phyloP scores from a whole-genome alignment of 1,284 basidiomycete genomes.

The Cutaneotrichosporon dermatis region DNA sequence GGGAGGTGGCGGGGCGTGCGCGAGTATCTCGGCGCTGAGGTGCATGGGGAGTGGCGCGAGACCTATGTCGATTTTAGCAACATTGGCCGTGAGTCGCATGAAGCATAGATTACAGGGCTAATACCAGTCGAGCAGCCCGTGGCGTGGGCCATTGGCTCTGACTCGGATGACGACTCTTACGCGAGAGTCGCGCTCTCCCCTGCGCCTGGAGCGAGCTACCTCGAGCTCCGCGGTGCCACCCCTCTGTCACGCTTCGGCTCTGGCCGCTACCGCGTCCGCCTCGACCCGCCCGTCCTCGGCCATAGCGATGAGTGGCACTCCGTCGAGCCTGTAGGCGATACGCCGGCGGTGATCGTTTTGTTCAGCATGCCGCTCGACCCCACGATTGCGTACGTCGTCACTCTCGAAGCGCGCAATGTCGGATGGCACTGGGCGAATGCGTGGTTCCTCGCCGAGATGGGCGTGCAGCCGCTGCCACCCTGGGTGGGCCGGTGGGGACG shows the following conservation, averaged over 20 bases:
- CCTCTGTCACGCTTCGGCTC: background rate
- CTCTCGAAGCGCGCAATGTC: background rate
- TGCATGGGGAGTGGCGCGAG: background rate
- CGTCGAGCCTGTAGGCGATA: background rate
- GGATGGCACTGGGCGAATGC: background rate
- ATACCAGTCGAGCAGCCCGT: background rate
- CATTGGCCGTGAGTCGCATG: background rate
- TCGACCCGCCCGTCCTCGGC: background rate
- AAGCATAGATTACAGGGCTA: background rate
- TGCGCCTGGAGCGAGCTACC: background rate
- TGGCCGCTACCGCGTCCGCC: background rate
- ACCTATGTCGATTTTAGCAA: background rate
- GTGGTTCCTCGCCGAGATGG: slow-evolving; percentile 3
- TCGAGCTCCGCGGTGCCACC: background rate
- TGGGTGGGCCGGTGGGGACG: background rate
- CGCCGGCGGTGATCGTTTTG: background rate
- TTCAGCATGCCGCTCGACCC: background rate
- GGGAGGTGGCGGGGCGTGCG: background rate
- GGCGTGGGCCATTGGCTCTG: background rate
- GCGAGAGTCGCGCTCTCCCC: background rate
- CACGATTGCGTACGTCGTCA: background rate
- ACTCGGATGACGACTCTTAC: background rate
- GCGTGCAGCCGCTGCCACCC: background rate
- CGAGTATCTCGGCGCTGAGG: background rate
- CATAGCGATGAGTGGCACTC: background rate